Conservation (phyloP, 176 grass and related monocot genomes). For the Echinochloa phyllopogon region DNA sequence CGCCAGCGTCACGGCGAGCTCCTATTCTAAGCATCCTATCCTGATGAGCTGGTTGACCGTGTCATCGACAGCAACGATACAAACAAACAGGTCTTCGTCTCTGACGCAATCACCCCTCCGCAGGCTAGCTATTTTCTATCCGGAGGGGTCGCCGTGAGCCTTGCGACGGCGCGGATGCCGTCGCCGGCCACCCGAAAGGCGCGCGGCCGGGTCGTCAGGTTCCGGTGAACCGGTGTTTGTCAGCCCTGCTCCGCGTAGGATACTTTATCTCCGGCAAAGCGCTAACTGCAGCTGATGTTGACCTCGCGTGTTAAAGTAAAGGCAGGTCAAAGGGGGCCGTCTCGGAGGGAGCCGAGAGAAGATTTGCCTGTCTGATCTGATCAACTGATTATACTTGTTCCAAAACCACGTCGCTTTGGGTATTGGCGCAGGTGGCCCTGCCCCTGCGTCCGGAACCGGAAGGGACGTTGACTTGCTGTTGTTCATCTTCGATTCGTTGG, state of each 20-base stretch:
- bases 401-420: conserved; percentile 1
- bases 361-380: neutral
- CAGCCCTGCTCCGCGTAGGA: neutral
- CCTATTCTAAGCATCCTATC: too few species aligned
- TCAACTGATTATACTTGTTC: conserved; percentile 19
- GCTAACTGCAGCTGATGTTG: conserved; percentile 33
- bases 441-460: conserved; percentile 27
- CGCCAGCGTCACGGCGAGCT: conserved; percentile 28
- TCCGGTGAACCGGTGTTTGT: conserved; percentile 22
- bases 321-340: conserved; percentile 9
- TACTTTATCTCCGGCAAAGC: neutral
- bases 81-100: conserved; percentile 43
- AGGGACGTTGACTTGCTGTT: conserved; percentile 29
- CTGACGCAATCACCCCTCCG: conserved; percentile 21
- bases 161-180: conserved; percentile 8
- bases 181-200: conserved; percentile 38
- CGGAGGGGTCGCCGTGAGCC: neutral
- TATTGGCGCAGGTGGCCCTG: conserved; percentile 34
- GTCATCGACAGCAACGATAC: conserved; percentile 37
- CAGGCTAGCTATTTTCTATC: conserved; percentile 10
- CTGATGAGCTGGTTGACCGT: neutral
- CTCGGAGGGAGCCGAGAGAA: neutral
- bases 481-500: neutral
- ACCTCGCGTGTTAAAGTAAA: conserved; percentile 38
- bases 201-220: conserved; percentile 17